Evolutionary conservation across 805 yeast genomes (phyloP), one percentile per base, ranked within the genome.

Genomic region (Ogataea ramenticola): DNA sequence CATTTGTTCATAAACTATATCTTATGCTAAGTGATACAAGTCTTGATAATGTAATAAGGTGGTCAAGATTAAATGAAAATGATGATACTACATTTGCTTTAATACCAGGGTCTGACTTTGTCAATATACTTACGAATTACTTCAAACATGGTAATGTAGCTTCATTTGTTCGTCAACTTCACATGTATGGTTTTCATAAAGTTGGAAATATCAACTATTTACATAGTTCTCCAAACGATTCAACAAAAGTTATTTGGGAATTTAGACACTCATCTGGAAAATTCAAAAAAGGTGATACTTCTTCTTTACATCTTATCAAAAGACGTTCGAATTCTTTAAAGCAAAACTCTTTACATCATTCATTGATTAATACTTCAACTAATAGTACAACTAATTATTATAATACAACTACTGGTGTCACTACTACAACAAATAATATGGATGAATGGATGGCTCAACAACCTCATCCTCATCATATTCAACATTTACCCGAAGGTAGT

Each of bases 161-260:
- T 21, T 81, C 91, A 47, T 91, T 91, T 67, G 96, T 91, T 31
- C 77, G 97, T 39, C 97, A 91, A 64, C 69, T 90, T 39, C 96
- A 91, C 68, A 91, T 90, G 97, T 89, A 89, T 61, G 96, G 96
- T 1, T 89, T 90, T 67, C 96, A 90, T 63, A 89, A 90, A 65
- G 81, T 77, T 7, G 75, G 67, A 48, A 80, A 75, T 47, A 70
- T 69, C 16, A 56, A 48, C 27, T 45, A 60, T 2, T 52, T 58
- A 5, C 47, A 55, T 29, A 29, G 12, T 45, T 53, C 39, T 20
- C 9, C 17, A 22, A 10, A 15, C 3, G 39, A 21, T 22, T 15
- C 39, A 22, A 48, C 31, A 55, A 54, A 40, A 61, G 60, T 31
- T 62, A 56, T 75, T 4, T 77, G 81, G 81, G 81, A 76, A 53